Evolutionary conservation across 1,284 basidiomycete genomes (phyloP).

Genomic region (Cyathus olla): DNA sequence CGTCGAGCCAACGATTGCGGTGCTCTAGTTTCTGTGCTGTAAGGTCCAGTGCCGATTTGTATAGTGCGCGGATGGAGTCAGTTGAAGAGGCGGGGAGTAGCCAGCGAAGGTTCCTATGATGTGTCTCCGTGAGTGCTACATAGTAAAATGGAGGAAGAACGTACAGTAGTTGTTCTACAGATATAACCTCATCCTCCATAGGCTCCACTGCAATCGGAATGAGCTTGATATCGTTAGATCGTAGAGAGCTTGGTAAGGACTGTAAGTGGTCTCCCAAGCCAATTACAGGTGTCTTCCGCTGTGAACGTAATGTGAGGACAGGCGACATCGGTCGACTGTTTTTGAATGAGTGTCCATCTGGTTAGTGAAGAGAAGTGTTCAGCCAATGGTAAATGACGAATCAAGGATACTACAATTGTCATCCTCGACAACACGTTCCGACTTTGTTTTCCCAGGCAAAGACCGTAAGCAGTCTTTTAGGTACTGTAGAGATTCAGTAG

Average conservation of each 20-base stretch:
- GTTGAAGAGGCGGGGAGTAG: constrained; percentile 2
- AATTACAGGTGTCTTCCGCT: constrained; percentile 19
- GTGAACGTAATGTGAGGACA: constrained; percentile 18
- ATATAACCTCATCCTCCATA: constrained; percentile 27
- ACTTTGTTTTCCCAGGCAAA: constrained; percentile 32
- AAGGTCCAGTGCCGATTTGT: constrained; percentile 30
- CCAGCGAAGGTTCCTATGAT: background rate
- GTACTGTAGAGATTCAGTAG: constrained; percentile 46
- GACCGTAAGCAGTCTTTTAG: constrained; percentile 43
- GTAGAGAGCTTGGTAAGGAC: background rate
- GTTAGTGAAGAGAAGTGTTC: constrained; percentile 2
- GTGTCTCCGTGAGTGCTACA: background rate
- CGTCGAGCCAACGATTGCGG: constrained; percentile 46
- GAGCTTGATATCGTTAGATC: background rate
- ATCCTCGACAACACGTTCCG: constrained; percentile 38
- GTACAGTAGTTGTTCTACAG: constrained; percentile 34
- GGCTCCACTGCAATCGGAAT: constrained; percentile 16
- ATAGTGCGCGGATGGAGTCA: constrained; percentile 32
- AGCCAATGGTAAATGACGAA: background rate
- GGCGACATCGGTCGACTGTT: constrained; percentile 10
- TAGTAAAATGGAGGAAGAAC: constrained; percentile 2
- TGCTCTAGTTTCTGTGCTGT: constrained; percentile 25
- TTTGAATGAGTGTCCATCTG: constrained; percentile 11
- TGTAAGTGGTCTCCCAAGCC: background rate
- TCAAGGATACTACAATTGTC: constrained; percentile 31